Base-by-base conservation (phyloP, 2,329 filamentous ascomycete genomes). In the Arachnomyces sp. region DNA sequence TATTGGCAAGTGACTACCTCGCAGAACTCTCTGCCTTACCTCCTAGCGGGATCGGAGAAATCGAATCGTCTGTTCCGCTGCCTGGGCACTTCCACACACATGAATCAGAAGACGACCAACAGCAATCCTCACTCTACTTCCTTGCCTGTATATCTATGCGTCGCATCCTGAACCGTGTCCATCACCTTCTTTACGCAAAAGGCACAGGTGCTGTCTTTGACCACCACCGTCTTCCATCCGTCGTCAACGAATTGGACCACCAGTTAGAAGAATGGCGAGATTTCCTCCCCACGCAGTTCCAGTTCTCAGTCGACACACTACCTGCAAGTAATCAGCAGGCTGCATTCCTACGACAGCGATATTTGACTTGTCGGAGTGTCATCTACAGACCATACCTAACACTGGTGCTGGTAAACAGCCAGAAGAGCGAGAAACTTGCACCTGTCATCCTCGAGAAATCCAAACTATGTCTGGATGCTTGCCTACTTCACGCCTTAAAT, bases 351-450 rank as follows among this genome's bases (percentile, higher is more conserved):
- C 52, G 70, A 11, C 71, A 75, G 47, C 55, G 71, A 14, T 74
- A 74, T 44, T 52, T 74, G 3, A 71, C 70, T 0, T 75, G 71
- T 43, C 62, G 64, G 29, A 73, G 68, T 16, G 70, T 74, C 5
- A 73, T 75, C 9, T 73, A 74, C 40, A 51, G 71, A 3, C 72
- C 72, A 1, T 74, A 74, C 42, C 51, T 71, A 7, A 73, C 70
- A 52, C 71, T 67, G 67, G 61, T 71, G 44, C 52, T 72, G 2
- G 67, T 63, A n/a, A 64, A 61, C 43, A 60, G 47, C 43, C 51
- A 57, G 2, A 44, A 45, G 2, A 58, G 50, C 1, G 53, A 54
- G 0, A 40, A 50, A 0, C 50, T 52, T 2, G 49, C 58, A 2
- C 49, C 56, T 3, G 62, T 64, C 30, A 66, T 63, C 0, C 54